These are phyloP conservation scores for Verticillium dahliae DNA, from an alignment of 2,329 filamentous ascomycete species.

Conservation along the genomic window DNA sequence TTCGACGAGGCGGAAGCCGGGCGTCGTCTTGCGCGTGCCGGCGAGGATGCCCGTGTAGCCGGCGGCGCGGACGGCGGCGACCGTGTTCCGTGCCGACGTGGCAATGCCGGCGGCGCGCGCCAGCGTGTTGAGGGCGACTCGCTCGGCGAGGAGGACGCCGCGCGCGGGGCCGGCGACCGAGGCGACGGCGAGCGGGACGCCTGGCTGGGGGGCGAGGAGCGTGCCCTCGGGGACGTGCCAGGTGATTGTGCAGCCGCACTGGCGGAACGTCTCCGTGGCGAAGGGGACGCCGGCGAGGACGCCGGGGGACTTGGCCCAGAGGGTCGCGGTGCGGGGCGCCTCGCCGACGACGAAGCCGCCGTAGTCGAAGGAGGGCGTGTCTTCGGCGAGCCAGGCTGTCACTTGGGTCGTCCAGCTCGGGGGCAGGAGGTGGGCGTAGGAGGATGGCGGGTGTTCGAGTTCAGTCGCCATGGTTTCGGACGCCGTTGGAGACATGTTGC, in stretches of 20 bases:
- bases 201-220: slow-evolving; percentile 46
- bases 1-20: slow-evolving; percentile 89
- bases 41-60: slow-evolving; percentile 83
- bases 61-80: slow-evolving; percentile 49
- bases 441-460: slow-evolving; percentile 26
- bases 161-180: slow-evolving; percentile 81
- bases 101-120: slow-evolving; percentile 90
- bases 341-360: slow-evolving; percentile 93
- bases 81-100: slow-evolving; percentile 53
- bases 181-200: slow-evolving; percentile 56
- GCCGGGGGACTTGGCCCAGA: slow-evolving; percentile 66
- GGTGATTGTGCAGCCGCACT: slow-evolving; percentile 84
- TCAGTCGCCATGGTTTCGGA: background rate
- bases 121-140: slow-evolving; percentile 86
- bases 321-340: slow-evolving; percentile 52
- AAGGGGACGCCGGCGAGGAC: slow-evolving; percentile 90
- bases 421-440: slow-evolving; percentile 66
- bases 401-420: slow-evolving; percentile 77
- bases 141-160: slow-evolving; percentile 77
- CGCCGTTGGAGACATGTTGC: background rate
- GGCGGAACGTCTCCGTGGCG: slow-evolving; percentile 86
- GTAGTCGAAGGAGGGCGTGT: slow-evolving; percentile 95
- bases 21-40: slow-evolving; percentile 94
- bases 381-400: slow-evolving; percentile 84
- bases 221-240: slow-evolving; percentile 80